Evolutionary conservation across 2,329 filamentous ascomycete genomes (phyloP).

Genomic region (Fusarium sp.): DNA sequence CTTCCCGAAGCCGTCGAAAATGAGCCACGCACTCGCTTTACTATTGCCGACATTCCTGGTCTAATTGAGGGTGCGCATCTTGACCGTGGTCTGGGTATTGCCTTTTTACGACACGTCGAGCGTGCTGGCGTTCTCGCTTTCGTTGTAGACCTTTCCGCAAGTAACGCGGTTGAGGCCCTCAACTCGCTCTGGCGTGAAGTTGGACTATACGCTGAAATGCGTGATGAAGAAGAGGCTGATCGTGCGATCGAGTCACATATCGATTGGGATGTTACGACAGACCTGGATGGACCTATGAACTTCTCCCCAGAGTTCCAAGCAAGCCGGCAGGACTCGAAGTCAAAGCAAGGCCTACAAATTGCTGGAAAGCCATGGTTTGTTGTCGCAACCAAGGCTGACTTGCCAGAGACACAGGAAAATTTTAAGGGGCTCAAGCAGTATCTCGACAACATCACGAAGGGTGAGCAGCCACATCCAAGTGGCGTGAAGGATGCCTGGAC

Average conservation of each 20-base stretch:
- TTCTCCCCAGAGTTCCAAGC: constrained; percentile 40
- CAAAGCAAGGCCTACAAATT: constrained; percentile 72
- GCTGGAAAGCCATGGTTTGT: constrained; percentile 98
- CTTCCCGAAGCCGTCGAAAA: constrained; percentile 60
- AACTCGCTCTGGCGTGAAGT: constrained; percentile 92
- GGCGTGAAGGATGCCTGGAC: constrained; percentile 69
- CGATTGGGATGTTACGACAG: constrained; percentile 70
- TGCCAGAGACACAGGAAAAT: constrained; percentile 82
- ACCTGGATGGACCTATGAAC: constrained; percentile 48
- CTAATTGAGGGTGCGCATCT: constrained; percentile 93
- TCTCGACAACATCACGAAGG: constrained; percentile 73
- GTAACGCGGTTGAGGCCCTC: constrained; percentile 83
- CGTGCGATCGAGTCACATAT: constrained; percentile 70
- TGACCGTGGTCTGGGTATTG: constrained; percentile 89
- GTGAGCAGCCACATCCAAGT: constrained; percentile 78
- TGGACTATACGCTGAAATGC: constrained; percentile 82
- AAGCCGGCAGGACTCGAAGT: constrained; percentile 17
- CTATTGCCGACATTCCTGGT: constrained; percentile 95
- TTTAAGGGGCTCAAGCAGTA: constrained; percentile 79
- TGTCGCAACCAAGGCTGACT: constrained; percentile 91
- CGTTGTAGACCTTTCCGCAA: constrained; percentile 85
- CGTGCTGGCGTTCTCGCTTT: constrained; percentile 93
- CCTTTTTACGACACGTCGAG: constrained; percentile 94
- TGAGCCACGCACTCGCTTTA: constrained; percentile 81
- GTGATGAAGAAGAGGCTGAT: constrained; percentile 78